Percentiles rank a stretch among this genome's conserved stretches.
These are phyloP conservation scores for Hortiboletus campestris DNA, from an alignment of 768 basidiomycete species.

Conservation along the genomic window DNA sequence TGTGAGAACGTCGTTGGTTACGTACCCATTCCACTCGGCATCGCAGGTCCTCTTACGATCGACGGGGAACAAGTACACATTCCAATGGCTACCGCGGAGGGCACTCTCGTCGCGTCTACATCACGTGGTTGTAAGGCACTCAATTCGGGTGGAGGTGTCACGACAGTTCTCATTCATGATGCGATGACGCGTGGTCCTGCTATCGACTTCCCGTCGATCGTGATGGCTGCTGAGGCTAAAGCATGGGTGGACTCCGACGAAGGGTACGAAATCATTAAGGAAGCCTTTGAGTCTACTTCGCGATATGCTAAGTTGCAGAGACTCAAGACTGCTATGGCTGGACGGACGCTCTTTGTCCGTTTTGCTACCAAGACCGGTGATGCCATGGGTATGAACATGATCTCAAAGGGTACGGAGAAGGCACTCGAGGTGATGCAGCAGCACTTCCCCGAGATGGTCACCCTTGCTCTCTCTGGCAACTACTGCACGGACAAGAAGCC, in stretches of 20 bases:
- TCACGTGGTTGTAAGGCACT: constrained; percentile 98
- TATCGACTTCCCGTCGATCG: constrained; percentile 86
- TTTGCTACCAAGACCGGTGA: constrained; percentile 96
- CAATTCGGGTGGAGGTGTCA: constrained; percentile 93
- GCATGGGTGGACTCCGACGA: constrained; percentile 84
- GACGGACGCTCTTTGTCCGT: constrained; percentile 88
- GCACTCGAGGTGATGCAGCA: constrained; percentile 77
- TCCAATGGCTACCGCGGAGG: constrained; percentile 99
- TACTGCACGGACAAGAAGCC: constrained; percentile 99
- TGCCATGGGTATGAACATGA: constrained; percentile 99
- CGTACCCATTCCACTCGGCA: constrained; percentile 93
- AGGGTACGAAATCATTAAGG: constrained; percentile 71
- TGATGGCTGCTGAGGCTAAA: constrained; percentile 78
- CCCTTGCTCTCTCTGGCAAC: constrained; percentile 91
- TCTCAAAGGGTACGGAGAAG: constrained; percentile 96
- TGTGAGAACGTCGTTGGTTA: constrained; percentile 99
- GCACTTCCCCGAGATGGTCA: constrained; percentile 87
- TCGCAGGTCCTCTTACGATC: constrained; percentile 92
- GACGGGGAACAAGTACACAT: constrained; percentile 85
- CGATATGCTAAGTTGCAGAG: constrained; percentile 85
- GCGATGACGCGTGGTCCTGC: constrained; percentile 99
- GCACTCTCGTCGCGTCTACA: constrained; percentile 95
- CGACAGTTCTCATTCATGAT: constrained; percentile 88
- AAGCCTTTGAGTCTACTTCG: constrained; percentile 92
- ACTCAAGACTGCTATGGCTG: constrained; percentile 88